These are phyloP conservation scores for Croton setiger DNA, from an alignment of 441 rosid genomes.

Conservation along the genomic window DNA sequence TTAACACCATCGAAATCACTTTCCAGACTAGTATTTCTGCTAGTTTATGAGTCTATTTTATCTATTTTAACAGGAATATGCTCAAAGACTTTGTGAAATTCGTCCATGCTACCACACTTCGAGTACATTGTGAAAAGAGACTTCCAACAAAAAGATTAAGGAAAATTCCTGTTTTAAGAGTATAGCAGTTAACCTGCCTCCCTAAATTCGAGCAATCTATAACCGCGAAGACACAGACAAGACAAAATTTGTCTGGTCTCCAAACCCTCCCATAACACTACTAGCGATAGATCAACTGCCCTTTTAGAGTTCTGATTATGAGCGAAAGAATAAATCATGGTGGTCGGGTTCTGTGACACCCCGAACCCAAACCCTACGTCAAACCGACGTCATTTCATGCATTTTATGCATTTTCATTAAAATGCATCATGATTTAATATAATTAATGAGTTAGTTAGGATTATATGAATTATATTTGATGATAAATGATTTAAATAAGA, in stretches of 20 bases:
- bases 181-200: constrained; percentile 57
- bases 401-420: too few species aligned
- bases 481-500: too few species aligned
- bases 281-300: constrained; percentile 44
- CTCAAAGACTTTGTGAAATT: constrained; percentile 57
- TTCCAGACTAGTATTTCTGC: neutral
- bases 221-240: constrained; percentile 55
- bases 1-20: neutral
- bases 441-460: too few species aligned
- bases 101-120: constrained; percentile 58
- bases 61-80: constrained; percentile 37
- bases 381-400: too few species aligned
- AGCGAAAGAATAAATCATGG: constrained; percentile 57
- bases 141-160: constrained; percentile 58
- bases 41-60: too few species aligned
- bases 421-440: too few species aligned
- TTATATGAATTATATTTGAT: too few species aligned
- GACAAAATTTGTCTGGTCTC: constrained; percentile 53
- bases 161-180: constrained; percentile 50
- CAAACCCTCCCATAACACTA: constrained; percentile 48
- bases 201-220: constrained; percentile 44
- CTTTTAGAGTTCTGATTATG: constrained; percentile 43
- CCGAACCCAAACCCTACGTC: too few species aligned
- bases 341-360: constrained; percentile 38
- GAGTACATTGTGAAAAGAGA: constrained; percentile 80